Base-by-base conservation (phyloP, 768 basidiomycete species). In the Trametes cubensis region DNA sequence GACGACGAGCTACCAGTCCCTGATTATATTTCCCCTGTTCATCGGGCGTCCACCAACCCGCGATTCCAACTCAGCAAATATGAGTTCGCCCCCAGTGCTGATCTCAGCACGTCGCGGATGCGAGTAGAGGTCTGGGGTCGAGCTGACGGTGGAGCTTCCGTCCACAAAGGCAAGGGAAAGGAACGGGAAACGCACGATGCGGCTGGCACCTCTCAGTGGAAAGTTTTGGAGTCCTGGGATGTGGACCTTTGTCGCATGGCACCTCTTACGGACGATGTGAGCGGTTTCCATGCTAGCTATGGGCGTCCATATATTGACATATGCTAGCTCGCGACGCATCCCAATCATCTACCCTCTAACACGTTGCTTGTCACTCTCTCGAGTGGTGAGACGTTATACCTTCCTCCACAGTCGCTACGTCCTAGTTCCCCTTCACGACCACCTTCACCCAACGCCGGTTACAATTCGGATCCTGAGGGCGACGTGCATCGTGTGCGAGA, bases 21-120 rank as follows among this genome's bases (percentile, higher is more conserved):
- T 3, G 83, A 90, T 69, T 95, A 87, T 72, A 81, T 94, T 50
- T 96, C 94, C 2, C 80, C 84, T 0, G 80, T 92, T 51, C 94
- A 94, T 71, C 81, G 78, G 23, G 89, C 93, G 4, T 95, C 94
- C 1, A 94, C 89, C 0, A 91, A 94, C 71, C 95, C 95, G 0
- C 73, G 78, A 23, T 96, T 94, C 67, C 57, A 79, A 0, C 75
- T 90, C 18, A 86, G 94, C 67, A 71, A 77, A 34, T 74, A 72
- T 26, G 85, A 87, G 51, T 87, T 88, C 68, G 78, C 82, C 0
- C 73, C 77, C 18, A 82, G 81, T 75, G 79, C 81, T 1, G 79
- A 90, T 67, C 71, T 82, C n/a, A 81, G 81, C 64, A 78, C 80
- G 2, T 75, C 81, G 49, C 77, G 68, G 44, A 67, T 92, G 61